Evolutionary conservation across 306 rosid species (phyloP), one percentile per base, ranked within the genome.

Genomic region (Lablab purpureus): DNA sequence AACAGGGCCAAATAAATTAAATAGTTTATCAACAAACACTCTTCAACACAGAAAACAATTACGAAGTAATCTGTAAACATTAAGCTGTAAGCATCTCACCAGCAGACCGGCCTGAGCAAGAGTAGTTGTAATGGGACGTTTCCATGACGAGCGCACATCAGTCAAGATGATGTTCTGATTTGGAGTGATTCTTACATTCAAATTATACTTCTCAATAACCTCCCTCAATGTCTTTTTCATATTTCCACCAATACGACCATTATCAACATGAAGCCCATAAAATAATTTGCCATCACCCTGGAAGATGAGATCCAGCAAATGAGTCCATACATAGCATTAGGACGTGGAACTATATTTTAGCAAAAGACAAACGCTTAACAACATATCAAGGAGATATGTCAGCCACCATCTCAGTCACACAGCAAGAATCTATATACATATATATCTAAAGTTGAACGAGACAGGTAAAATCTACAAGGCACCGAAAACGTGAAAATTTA

Each of bases 81-180:
- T 59, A 67, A 81, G 87, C 6, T n/a, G 47, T 63, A 78, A 41
- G 71, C 17, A 82, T 59, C 87, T 89, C 86, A 95, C 99, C 99
- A 95, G 92, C 58, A 95, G 83, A 85, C 99, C 99, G 63, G 94
- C 95, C 78, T 95, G 97, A 27, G 98, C 97, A 79, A 95, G 99
- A 67, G 58, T 71, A 10, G 96, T 90, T 46, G 98, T 87, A 80
- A 95, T 91, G 67, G 99, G 96, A 3, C 97, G 98, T 83, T 93
- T 95, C 99, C 98, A 95, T 47, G 91, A 54, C 82, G 73, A 83
- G 22, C 91, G 96, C 71, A 95, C 88, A 81, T 95, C 97, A 78
- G 94, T 87, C 91, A 95, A 85, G 81, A 95, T 88, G 69, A 95
- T 85, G 82, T 93, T 95, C 82, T 95, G 99, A 75, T 95, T 93